Evolutionary conservation across 257 asterid genomes (phyloP).

Genomic region (Solanum habrochaites): DNA sequence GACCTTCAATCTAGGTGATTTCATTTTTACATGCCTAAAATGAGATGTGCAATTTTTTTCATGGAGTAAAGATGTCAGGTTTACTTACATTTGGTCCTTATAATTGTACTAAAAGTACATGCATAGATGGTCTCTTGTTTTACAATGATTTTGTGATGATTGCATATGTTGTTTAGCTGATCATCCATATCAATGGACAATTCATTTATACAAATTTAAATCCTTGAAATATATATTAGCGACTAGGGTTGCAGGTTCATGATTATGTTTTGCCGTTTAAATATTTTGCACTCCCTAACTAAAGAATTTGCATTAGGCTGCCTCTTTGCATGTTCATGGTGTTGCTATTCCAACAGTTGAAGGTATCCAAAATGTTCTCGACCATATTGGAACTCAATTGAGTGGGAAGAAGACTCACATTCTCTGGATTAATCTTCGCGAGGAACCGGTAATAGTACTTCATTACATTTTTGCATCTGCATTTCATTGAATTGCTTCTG

Average conservation of each 20-base stretch:
- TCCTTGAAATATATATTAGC: neutral
- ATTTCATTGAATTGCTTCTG: neutral
- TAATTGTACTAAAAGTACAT: neutral
- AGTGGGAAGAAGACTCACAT: conserved; percentile 49
- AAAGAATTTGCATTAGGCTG: conserved; percentile 36
- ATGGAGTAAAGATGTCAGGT: neutral
- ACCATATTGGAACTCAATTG: conserved; percentile 64
- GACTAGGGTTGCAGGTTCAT: neutral
- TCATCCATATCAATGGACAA: neutral
- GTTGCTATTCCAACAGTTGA: conserved; percentile 94
- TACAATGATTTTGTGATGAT: neutral
- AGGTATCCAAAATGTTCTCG: conserved; percentile 88
- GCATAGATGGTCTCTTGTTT: neutral
- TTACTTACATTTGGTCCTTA: neutral
- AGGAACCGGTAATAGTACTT: conserved; percentile 74
- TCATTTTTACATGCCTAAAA: neutral
- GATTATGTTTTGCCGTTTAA: neutral
- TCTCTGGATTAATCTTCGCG: conserved; percentile 92
- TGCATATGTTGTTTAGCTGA: neutral
- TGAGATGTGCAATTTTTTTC: neutral
- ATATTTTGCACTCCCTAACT: neutral
- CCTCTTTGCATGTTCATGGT: conserved; percentile 77
- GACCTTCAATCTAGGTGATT: neutral
- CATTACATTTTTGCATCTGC: neutral
- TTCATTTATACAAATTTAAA: neutral